Base-by-base conservation (phyloP, 2,329 filamentous ascomycete species). In the Fusarium falciforme region DNA sequence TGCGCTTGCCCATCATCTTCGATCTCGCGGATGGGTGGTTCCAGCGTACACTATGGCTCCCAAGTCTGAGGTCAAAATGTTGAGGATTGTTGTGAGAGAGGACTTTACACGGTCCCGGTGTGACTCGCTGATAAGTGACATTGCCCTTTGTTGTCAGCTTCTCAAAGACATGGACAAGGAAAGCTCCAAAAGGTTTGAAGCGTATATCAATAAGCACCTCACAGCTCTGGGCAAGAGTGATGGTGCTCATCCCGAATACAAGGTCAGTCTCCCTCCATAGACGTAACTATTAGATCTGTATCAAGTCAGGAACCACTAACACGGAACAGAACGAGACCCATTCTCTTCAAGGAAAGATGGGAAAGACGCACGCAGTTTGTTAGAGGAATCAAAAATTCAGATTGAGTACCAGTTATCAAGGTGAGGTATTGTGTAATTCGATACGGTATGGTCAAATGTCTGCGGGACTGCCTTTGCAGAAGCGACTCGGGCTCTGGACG, bases 11-110 rank as follows among this genome's bases (percentile, higher is more conserved):
- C 95, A 97, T 81, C 93, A 95, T 82, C 89, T 98, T 29, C 93
- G 96, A 61, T 91, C 94, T 74, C 91, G 95, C 31, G 94, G 94
- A 47, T 98, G 96, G 96, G 93, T 98, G 36, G 94, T 98, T 0
- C 96, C 96, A 0, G 96, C 96, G 0, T 98, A 98, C 85, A 98
- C 95, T 42, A 98, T 98, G 96, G 96, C 96, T 1, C 95, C 95
- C 22, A 89, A 97, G 81, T 95, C 94, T n/a, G 86, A 91, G 74
- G 87, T 98, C 79, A 97, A 98, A 88, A 92, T 98, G 89, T 91
- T 98, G 87, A 92, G 96, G 44, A 91, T 98, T 7, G 96, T 98
- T 1, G 94, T 98, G 6, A 91, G 96, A 60, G 96, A 98, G 83
- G 96, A 98, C 84, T 98, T 98, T 78, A 93, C 91, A 55, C 92